These are phyloP conservation scores for Arthrobotrys entomopaga DNA, from an alignment of 2,329 filamentous ascomycete species.

Conservation along the genomic window DNA sequence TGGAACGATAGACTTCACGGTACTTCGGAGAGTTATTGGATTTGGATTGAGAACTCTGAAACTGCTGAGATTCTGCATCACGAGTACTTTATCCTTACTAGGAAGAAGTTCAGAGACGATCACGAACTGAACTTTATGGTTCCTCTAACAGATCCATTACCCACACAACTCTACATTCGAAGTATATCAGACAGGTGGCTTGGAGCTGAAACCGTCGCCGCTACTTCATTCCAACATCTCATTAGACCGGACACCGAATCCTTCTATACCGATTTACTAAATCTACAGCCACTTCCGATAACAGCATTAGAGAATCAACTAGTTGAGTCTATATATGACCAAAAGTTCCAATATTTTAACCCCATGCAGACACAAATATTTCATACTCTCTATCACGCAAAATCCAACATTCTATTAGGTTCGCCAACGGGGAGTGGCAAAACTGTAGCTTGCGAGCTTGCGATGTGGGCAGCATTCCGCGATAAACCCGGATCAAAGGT, in stretches of 20 bases:
- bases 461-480: slow-evolving; percentile 99
- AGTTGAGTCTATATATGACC: slow-evolving; percentile 85
- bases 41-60: slow-evolving; percentile 99
- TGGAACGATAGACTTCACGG: slow-evolving; percentile 97
- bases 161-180: slow-evolving; percentile 94
- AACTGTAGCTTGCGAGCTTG: slow-evolving; percentile 92
- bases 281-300: slow-evolving; percentile 88
- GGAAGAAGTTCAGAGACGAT: slow-evolving; percentile 91
- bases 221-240: slow-evolving; percentile 96
- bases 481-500: slow-evolving; percentile 95
- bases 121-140: slow-evolving; percentile 99
- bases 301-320: slow-evolving; percentile 85
- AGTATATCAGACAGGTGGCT: slow-evolving; percentile 96
- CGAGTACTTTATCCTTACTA: slow-evolving; percentile 92
- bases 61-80: slow-evolving; percentile 98
- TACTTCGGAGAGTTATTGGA: slow-evolving; percentile 94
- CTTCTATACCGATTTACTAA: slow-evolving; percentile 91
- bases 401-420: slow-evolving; percentile 89
- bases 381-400: slow-evolving; percentile 91
- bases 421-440: slow-evolving; percentile 98
- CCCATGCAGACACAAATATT: slow-evolving; percentile 99
- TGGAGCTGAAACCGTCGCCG: slow-evolving; percentile 92
- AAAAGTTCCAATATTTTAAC: slow-evolving; percentile 96
- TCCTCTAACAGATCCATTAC: slow-evolving; percentile 88
- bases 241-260: slow-evolving; percentile 98